These are phyloP conservation scores for Candida ovalis DNA, from an alignment of 805 yeast genomes.

Conservation along the genomic window DNA sequence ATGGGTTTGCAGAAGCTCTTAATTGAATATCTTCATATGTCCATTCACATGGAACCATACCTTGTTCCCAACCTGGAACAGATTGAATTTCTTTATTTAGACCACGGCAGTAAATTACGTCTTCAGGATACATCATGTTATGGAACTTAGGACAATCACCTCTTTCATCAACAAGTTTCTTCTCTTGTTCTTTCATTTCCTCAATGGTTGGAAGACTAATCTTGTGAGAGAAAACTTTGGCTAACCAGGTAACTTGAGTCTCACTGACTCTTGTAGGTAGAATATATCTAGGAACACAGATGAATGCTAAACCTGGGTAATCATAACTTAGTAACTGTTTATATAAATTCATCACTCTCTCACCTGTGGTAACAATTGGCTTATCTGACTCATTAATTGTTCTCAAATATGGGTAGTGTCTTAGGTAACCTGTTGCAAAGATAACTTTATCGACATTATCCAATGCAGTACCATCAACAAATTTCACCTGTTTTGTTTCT, in stretches of 20 bases:
- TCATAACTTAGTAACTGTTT: conserved; percentile 53
- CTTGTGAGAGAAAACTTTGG: conserved; percentile 58
- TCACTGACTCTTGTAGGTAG: conserved; percentile 60
- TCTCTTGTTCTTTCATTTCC: conserved; percentile 45
- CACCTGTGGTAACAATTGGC: conserved; percentile 44
- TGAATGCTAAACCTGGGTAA: conserved; percentile 63
- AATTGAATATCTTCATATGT: conserved; percentile 40
- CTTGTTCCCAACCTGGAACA: conserved; percentile 30
- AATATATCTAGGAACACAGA: conserved; percentile 59
- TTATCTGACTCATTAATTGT: conserved; percentile 18
- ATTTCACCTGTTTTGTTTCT: conserved; percentile 35
- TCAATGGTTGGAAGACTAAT: conserved; percentile 44
- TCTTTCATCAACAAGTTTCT: conserved; percentile 32
- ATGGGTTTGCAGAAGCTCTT: conserved; percentile 39
- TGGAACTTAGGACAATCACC: conserved; percentile 48
- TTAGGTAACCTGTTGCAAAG: conserved; percentile 72
- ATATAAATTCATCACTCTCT: conserved; percentile 49
- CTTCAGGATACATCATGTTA: conserved; percentile 50
- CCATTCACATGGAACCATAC: conserved; percentile 53
- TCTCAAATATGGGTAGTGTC: conserved; percentile 55
- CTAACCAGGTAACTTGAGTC: conserved; percentile 61
- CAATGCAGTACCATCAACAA: conserved; percentile 46
- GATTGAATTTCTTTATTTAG: conserved; percentile 31
- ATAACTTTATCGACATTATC: conserved; percentile 49
- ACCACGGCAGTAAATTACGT: conserved; percentile 47